Conservation (phyloP, 2,329 filamentous ascomycete genomes). For the Trichoderma citrinoviride region DNA sequence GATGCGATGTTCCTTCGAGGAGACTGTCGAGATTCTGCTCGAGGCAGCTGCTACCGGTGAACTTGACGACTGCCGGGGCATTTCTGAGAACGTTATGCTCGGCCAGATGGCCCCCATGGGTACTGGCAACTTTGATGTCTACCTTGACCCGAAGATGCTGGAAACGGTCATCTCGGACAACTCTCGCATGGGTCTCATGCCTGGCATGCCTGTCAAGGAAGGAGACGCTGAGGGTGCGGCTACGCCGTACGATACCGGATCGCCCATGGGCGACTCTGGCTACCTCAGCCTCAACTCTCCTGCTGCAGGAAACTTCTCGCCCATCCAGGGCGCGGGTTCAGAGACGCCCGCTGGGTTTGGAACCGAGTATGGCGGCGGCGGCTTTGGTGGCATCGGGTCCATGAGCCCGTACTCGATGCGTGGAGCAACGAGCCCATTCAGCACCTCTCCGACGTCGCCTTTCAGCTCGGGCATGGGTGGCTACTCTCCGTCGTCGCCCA, state of each 20-base stretch:
- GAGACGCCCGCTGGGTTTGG: conserved; percentile 66
- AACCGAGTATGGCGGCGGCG: conserved; percentile 55
- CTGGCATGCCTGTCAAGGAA: conserved; percentile 73
- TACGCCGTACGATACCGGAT: conserved; percentile 90
- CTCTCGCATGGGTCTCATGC: conserved; percentile 77
- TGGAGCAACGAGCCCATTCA: conserved; percentile 72
- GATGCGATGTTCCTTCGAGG: conserved; percentile 99
- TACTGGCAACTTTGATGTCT: conserved; percentile 91
- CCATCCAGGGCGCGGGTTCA: conserved; percentile 72
- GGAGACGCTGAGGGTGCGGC: conserved; percentile 76
- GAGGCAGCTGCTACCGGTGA: conserved; percentile 94
- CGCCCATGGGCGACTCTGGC: conserved; percentile 71
- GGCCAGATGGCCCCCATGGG: conserved; percentile 96
- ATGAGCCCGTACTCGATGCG: conserved; percentile 63
- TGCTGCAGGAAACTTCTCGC: conserved; percentile 67
- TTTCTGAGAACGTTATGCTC: conserved; percentile 98
- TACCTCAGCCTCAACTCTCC: conserved; percentile 63
- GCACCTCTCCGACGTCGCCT: conserved; percentile 64
- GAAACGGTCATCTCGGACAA: conserved; percentile 94
- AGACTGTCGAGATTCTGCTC: conserved; percentile 96
- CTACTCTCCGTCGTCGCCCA: conserved; percentile 76
- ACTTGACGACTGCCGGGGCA: conserved; percentile 94
- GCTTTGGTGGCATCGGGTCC: conserved; percentile 48
- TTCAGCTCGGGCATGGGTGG: conserved; percentile 56
- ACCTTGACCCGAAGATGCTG: conserved; percentile 91